Base-by-base conservation (phyloP, 108 stramenopile genomes). In the Nitzschia palea region DNA sequence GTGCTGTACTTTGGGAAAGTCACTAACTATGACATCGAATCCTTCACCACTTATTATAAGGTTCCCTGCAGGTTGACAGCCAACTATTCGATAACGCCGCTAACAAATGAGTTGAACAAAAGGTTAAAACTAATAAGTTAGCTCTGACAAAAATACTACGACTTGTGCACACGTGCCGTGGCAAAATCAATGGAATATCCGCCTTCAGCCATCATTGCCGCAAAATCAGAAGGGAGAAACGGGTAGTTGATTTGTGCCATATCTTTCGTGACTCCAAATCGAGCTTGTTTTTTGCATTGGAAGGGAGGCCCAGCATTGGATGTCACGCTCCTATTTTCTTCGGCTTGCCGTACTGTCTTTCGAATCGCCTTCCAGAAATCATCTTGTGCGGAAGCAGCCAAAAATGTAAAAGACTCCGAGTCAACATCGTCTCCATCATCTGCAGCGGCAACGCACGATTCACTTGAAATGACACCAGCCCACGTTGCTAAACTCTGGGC, bases 241-340 rank as follows among this genome's bases (percentile, higher is more conserved):
- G 26, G 20, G 28, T 48, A 63, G 45, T 79, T 79, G 55, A 79
- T 58, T n/a, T 68, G 67, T 3, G 64, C 69, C 55, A 64, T 80
- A 0, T 76, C 70, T 28, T 59, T 60, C 5, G 32, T 52, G 4
- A 70, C 74, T 18, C 79, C 79, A 48, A 76, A 80, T 15, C 79
- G 79, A 47, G 56, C 74, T 22, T 71, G 33, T 55, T 37, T 22
- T 44, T 68, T 44, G 62, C 79, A 80, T 23, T 55, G 4, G 55
- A 48, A 74, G 5, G 56, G 47, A 23, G 78, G 73, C 26, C 61
- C 63, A 20, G n/a, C 35, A 48, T 8, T 20, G 4, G 43, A 18
- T 37, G 17, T 15, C 20, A 40, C 48, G 26, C 52, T 55, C 20
- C 58, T 44, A 32, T 71, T 31, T 18, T 59, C 42, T 44, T 76